These are phyloP conservation scores for Zoysia pacifica DNA, from an alignment of 176 grass and related monocot species.

Conservation along the genomic window DNA sequence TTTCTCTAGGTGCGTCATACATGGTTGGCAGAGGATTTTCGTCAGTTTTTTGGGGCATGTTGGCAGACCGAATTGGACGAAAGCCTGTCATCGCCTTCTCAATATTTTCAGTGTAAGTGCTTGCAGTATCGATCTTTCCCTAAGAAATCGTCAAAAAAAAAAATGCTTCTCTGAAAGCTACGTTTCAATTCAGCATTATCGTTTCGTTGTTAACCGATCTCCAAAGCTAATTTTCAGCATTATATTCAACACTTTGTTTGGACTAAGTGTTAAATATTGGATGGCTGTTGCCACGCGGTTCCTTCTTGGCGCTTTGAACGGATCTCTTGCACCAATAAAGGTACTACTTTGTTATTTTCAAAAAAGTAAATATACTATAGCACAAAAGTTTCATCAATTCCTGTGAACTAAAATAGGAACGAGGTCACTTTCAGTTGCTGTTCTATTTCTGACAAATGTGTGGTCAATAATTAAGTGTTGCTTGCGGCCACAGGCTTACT, in stretches of 20 bases:
- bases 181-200: too few relatives aligned
- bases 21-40: conserved; percentile 79
- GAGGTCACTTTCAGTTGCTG: background rate
- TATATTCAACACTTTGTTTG: conserved; percentile 75
- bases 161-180: too few relatives aligned
- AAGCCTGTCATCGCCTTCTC: conserved; percentile 72
- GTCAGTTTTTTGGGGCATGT: conserved; percentile 68
- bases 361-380: background rate
- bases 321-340: conserved; percentile 60
- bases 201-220: background rate
- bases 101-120: conserved; percentile 67
- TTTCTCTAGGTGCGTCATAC: conserved; percentile 60
- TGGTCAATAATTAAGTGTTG: background rate
- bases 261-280: conserved; percentile 66
- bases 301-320: conserved; percentile 70
- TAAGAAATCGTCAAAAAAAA: background rate
- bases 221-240: conserved; percentile 35
- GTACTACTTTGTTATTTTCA: background rate
- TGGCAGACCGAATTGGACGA: conserved; percentile 72
- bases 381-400: background rate
- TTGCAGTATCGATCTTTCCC: background rate
- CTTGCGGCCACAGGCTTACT: conserved; percentile 55
- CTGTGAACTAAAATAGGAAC: background rate
- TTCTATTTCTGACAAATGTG: background rate
- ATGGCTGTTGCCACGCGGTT: conserved; percentile 75